Conservation (phyloP, 106 monocot species). For the Acorus calamus region DNA sequence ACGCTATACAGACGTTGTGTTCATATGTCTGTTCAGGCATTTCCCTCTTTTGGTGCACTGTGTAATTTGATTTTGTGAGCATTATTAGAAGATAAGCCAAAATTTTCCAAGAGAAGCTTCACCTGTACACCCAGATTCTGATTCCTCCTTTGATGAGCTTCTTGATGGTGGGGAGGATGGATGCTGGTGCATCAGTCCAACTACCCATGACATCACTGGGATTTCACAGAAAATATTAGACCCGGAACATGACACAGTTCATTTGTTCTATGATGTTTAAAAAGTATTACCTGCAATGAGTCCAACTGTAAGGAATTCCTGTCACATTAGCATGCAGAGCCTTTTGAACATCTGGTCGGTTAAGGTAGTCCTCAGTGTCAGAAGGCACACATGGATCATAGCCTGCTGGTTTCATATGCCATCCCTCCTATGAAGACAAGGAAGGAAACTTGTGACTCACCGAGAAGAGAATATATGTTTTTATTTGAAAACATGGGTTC, state of each 20-base stretch:
- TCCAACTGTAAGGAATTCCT: constrained; percentile 26
- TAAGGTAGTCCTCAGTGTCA: constrained; percentile 43
- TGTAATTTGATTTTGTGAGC: too few relatives aligned
- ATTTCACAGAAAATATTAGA: neutral
- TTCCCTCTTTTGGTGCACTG: too few relatives aligned
- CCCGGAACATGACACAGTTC: too few relatives aligned
- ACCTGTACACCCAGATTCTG: constrained; percentile 91
- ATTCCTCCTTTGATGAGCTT: constrained; percentile 71
- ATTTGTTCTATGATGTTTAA: too few relatives aligned
- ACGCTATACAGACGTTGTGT: neutral
- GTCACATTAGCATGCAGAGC: constrained; percentile 53
- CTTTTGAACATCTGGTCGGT: constrained; percentile 50
- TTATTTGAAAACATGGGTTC: neutral
- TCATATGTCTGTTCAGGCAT: too few relatives aligned
- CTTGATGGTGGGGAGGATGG: constrained; percentile 43
- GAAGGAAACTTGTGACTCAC: neutral
- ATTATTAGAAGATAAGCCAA: neutral
- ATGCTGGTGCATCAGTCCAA: constrained; percentile 38
- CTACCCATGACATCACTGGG: constrained; percentile 20
- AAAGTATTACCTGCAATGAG: constrained; percentile 28
- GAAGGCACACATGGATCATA: constrained; percentile 45
- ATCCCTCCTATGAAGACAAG: constrained; percentile 26
- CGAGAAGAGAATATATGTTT: neutral
- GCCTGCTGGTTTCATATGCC: constrained; percentile 46
- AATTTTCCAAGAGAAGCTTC: constrained; percentile 1